Evolutionary conservation across 352 stramenopile species (phyloP).

Genomic region (Proteromonas lacertae): DNA sequence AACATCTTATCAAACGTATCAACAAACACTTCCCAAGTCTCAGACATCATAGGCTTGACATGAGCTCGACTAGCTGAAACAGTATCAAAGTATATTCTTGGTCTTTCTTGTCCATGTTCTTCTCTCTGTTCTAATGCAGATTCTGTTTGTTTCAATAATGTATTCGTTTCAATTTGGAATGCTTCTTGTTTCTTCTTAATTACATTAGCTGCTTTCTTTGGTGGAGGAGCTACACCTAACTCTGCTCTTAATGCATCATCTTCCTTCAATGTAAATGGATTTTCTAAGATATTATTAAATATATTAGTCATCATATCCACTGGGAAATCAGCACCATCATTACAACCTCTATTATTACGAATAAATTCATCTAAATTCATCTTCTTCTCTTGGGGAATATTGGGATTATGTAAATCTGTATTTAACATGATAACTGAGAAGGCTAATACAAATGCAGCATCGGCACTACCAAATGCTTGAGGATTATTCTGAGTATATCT

Average conservation of each 20-base stretch:
- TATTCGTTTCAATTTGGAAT: too few species aligned
- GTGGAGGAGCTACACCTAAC: slow-evolving; percentile 53
- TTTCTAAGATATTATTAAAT: slow-evolving; percentile 42
- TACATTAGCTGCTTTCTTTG: slow-evolving; percentile 9
- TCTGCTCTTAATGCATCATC: too few species aligned
- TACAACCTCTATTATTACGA: slow-evolving; percentile 77
- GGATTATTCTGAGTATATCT: slow-evolving; percentile 7
- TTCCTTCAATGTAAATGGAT: slow-evolving; percentile 78
- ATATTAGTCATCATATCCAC: slow-evolving; percentile 44
- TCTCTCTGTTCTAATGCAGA: slow-evolving; percentile 2
- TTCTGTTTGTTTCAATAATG: too few species aligned
- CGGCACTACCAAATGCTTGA: slow-evolving; percentile 22
- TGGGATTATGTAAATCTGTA: slow-evolving; percentile 37
- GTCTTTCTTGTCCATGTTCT: slow-evolving; percentile 4
- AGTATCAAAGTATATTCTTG: slow-evolving; percentile 43
- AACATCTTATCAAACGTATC: slow-evolving; percentile 81
- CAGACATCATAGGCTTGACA: slow-evolving; percentile 86
- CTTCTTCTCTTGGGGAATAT: slow-evolving; percentile 28
- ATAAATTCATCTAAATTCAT: slow-evolving; percentile 79
- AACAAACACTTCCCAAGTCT: slow-evolving; percentile 78
- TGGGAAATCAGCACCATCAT: slow-evolving; percentile 62
- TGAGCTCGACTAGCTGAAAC: slow-evolving; percentile 10
- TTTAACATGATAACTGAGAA: slow-evolving; percentile 61
- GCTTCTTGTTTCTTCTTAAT: slow-evolving; percentile 33
- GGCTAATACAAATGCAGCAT: slow-evolving; percentile 66